Percentiles rank a stretch among this genome's conserved stretches.
Conservation (phyloP, 495 filamentous ascomycete genomes). For the Aspergillus cavernicola region DNA sequence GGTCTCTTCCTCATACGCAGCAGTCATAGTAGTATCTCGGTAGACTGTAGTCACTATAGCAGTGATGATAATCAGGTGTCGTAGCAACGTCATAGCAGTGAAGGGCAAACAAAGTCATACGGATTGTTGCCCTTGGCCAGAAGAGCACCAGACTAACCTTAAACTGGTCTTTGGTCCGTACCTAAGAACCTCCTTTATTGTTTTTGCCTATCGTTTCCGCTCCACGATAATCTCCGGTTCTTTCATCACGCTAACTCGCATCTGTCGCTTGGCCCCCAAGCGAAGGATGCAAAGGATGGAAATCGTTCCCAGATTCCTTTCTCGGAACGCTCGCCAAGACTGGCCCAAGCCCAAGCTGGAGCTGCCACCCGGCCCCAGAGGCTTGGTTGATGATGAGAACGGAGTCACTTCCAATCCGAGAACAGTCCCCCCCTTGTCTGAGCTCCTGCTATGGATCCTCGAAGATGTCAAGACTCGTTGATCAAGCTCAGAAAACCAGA, state of each 20-base stretch:
- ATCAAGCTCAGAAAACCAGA: too few relatives aligned
- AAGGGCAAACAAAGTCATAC: constrained; percentile 5
- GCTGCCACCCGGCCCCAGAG: constrained; percentile 23
- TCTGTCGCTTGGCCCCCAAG: constrained; percentile 20
- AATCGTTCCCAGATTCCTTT: constrained; percentile 23
- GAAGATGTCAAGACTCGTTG: not conserved
- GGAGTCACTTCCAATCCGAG: constrained; percentile 24
- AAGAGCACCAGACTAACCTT: constrained; percentile 3
- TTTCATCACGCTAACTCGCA: constrained; percentile 13
- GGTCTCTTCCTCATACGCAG: not conserved
- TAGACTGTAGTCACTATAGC: too few relatives aligned
- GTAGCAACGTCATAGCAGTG: constrained; percentile 2
- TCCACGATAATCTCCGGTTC: constrained; percentile 29
- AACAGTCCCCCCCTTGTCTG: constrained; percentile 1
- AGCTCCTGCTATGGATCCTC: not conserved
- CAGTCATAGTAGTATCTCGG: not conserved
- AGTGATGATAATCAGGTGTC: not conserved
- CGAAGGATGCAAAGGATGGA: constrained; percentile 15
- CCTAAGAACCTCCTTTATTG: constrained; percentile 5
- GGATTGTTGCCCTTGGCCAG: constrained; percentile 7
- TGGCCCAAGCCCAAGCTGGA: constrained; percentile 11
- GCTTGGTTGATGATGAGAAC: constrained; percentile 19
- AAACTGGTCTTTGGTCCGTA: constrained; percentile 8
- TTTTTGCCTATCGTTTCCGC: constrained; percentile 12
- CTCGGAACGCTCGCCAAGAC: constrained; percentile 14